These are phyloP conservation scores for Omphalotus guepiniiformis DNA, from an alignment of 768 basidiomycete species.

Conservation along the genomic window DNA sequence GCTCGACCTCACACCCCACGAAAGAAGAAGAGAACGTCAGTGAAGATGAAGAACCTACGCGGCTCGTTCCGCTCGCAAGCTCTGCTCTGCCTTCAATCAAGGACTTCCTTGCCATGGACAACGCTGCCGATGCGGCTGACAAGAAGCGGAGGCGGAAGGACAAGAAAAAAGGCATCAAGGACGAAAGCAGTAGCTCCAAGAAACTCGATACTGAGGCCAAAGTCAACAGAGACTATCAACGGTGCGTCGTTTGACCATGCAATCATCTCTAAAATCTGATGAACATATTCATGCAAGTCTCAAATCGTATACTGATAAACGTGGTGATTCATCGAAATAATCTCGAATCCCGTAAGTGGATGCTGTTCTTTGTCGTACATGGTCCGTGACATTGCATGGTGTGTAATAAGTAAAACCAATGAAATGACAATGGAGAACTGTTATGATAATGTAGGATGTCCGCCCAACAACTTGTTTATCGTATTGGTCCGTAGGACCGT, in stretches of 20 bases:
- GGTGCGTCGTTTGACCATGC: slow-evolving; percentile 28
- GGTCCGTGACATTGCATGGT: no score
- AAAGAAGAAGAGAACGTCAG: slow-evolving; percentile 37
- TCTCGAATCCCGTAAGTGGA: slow-evolving; percentile 6
- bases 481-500: slow-evolving; percentile 76
- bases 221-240: slow-evolving; percentile 53
- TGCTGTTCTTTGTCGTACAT: not conserved
- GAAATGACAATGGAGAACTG: no score
- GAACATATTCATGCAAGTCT: not conserved
- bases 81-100: slow-evolving; percentile 80
- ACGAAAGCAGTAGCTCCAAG: slow-evolving; percentile 31
- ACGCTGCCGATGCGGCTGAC: slow-evolving; percentile 56
- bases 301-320: slow-evolving; percentile 11
- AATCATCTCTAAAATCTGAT: not conserved
- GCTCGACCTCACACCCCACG: slow-evolving; percentile 14
- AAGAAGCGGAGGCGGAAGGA: slow-evolving; percentile 75
- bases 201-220: slow-evolving; percentile 42
- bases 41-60: slow-evolving; percentile 41
- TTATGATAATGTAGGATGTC: slow-evolving; percentile 52
- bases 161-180: slow-evolving; percentile 53
- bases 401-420: no score
- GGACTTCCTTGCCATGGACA: slow-evolving; percentile 76
- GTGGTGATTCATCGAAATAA: not conserved
- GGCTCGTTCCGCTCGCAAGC: slow-evolving; percentile 73
- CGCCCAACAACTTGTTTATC: slow-evolving; percentile 66